A percentile compares a stretch with the other conserved stretches of the same genome.
Evolutionary conservation across 208 protist genomes (phyloP).

Genomic region (Balamuthia mandrillaris): DNA sequence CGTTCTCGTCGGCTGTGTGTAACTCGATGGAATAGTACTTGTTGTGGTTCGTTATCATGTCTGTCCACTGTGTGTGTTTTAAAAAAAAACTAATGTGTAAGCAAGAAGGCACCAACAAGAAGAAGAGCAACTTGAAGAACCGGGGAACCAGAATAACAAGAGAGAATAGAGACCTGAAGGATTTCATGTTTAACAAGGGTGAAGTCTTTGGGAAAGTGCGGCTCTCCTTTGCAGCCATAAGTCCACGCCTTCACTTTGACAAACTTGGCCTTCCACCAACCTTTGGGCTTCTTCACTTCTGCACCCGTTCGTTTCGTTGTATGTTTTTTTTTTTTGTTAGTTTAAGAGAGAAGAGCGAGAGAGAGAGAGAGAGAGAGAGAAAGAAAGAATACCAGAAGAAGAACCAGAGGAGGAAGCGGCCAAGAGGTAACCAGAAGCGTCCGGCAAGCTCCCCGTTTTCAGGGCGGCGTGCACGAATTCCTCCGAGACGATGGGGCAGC

Average conservation of each 20-base stretch:
- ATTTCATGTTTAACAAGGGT: background rate
- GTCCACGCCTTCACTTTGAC: constrained; percentile 1
- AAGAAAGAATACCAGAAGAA: background rate
- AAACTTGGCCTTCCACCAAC: constrained; percentile 25
- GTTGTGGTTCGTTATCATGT: constrained; percentile 14
- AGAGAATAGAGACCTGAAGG: no score
- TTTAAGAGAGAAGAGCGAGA: background rate
- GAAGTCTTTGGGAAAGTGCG: background rate
- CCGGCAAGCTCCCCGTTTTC: background rate
- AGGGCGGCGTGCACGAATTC: background rate
- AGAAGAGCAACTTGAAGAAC: background rate
- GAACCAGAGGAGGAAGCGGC: background rate
- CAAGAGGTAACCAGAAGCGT: background rate
- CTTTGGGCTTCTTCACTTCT: background rate
- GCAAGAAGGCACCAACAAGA: background rate
- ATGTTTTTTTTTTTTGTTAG: no score
- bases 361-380: background rate
- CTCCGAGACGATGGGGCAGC: background rate
- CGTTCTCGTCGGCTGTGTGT: background rate
- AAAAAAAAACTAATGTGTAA: background rate
- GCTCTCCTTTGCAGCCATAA: background rate
- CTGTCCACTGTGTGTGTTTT: background rate
- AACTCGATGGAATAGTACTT: constrained; percentile 14
- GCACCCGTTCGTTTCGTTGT: background rate
- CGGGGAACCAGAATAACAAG: background rate